Evolutionary conservation across 306 rosid species (phyloP).

Genomic region (Calophaca sinica): DNA sequence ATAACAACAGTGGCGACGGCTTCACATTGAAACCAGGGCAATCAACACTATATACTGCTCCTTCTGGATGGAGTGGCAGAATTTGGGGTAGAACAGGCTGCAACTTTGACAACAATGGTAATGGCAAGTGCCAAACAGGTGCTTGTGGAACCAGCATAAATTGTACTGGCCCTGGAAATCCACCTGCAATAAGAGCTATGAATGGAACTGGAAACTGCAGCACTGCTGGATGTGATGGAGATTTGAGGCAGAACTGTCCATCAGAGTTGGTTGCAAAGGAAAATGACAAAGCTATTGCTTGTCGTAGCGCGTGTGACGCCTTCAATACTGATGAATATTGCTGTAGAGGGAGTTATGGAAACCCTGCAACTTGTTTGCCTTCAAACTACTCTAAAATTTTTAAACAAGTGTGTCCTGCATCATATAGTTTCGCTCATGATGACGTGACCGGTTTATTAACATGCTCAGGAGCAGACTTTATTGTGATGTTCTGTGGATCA

Average conservation of each 20-base stretch:
- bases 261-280: slow-evolving; percentile 52
- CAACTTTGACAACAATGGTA: slow-evolving; percentile 60
- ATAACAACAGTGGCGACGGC: slow-evolving; percentile 60
- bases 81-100: slow-evolving; percentile 64
- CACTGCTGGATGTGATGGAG: slow-evolving; percentile 64
- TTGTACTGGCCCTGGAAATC: too few relatives aligned
- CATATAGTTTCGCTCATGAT: slow-evolving; percentile 67
- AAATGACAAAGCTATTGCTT: slow-evolving; percentile 54
- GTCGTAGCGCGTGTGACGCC: slow-evolving; percentile 62
- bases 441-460: slow-evolving; percentile 59
- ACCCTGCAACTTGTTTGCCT: slow-evolving; percentile 57
- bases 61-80: slow-evolving; percentile 61
- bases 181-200: slow-evolving; percentile 44
- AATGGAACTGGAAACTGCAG: slow-evolving; percentile 69
- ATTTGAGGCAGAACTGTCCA: slow-evolving; percentile 65
- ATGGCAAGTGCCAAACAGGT: slow-evolving; percentile 68
- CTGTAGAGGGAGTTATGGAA: slow-evolving; percentile 61
- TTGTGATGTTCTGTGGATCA: slow-evolving; percentile 62
- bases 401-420: slow-evolving; percentile 64
- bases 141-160: slow-evolving; percentile 20
- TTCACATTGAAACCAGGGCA: slow-evolving; percentile 56
- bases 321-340: slow-evolving; percentile 66
- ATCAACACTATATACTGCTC: slow-evolving; percentile 54
- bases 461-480: slow-evolving; percentile 59
- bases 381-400: slow-evolving; percentile 65